Percentiles rank a stretch among this genome's conserved stretches.
phyloP scores from a whole-genome alignment of 2,329 filamentous ascomycete species.

The Diaporthe vaccinii region DNA sequence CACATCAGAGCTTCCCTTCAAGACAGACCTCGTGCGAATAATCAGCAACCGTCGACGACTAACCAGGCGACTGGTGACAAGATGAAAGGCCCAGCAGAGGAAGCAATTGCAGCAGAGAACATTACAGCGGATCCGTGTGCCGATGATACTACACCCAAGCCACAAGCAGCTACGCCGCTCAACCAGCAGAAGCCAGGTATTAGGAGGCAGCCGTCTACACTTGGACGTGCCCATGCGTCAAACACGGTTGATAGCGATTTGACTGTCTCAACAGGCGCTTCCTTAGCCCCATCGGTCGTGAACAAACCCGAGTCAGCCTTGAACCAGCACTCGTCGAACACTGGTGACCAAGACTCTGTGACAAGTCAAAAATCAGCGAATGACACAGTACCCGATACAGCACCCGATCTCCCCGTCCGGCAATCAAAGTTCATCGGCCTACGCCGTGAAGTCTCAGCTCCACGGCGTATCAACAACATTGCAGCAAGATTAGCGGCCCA shows the following conservation, averaged over 20 bases:
- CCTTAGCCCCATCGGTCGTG: neutral
- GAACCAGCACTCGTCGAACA: neutral
- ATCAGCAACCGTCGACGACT: neutral
- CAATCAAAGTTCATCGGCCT: slow-evolving; percentile 13
- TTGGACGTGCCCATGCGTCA: neutral
- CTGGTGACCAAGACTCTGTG: no score
- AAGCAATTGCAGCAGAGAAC: neutral
- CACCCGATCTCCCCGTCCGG: neutral
- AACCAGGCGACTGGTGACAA: neutral
- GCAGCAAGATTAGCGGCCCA: neutral
- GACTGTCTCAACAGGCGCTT: neutral
- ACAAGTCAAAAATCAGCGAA: neutral
- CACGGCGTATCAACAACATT: slow-evolving; percentile 36
- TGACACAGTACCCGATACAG: neutral
- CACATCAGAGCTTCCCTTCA: neutral
- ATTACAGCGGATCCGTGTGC: neutral
- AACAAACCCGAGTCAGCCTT: no score
- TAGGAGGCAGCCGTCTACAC: neutral
- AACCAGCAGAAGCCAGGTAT: neutral
- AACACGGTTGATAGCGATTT: neutral
- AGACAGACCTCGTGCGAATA: neutral
- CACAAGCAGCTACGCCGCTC: neutral
- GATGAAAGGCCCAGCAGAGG: neutral
- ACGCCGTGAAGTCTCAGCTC: slow-evolving; percentile 3
- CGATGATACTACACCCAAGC: neutral